Conservation (phyloP, 139 green algal species). For the Axilococcus clingmanii region DNA sequence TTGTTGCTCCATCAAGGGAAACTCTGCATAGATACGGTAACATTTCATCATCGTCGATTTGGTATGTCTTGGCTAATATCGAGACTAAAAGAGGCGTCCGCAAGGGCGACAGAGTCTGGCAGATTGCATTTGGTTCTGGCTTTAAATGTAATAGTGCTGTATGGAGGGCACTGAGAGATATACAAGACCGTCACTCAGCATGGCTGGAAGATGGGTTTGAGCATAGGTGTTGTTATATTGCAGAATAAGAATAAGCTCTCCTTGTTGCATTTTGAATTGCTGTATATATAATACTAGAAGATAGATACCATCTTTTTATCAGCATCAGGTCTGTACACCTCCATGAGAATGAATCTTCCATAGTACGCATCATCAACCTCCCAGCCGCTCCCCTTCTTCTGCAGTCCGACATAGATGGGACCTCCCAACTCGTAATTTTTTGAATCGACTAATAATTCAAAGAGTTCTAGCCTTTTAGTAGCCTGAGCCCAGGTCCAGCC, state of each 20-base stretch:
- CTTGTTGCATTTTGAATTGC: not conserved
- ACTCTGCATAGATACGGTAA: conserved; percentile 68
- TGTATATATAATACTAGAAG: conserved; percentile 1
- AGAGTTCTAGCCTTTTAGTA: too few species aligned
- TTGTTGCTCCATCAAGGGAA: conserved; percentile 67
- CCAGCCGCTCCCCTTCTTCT: conserved; percentile 8
- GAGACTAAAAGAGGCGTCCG: conserved; percentile 34
- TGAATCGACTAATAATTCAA: too few species aligned
- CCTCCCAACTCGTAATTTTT: not conserved
- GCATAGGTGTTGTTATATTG: not conserved
- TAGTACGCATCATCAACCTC: conserved; percentile 20
- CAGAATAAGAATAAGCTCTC: conserved; percentile 4
- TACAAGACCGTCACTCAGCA: conserved; percentile 28
- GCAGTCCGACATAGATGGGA: conserved; percentile 21
- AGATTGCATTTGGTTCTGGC: conserved; percentile 45
- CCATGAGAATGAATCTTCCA: conserved; percentile 12
- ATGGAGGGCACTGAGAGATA: conserved; percentile 59
- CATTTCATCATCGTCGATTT: conserved; percentile 47
- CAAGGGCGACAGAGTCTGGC: conserved; percentile 34
- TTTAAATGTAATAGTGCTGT: conserved; percentile 95
- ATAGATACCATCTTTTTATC: conserved; percentile 7
- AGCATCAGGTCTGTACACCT: conserved; percentile 4
- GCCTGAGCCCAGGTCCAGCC: conserved; percentile 1
- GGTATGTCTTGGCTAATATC: conserved; percentile 52
- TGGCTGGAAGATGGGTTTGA: conserved; percentile 17